Evolutionary conservation across 257 asterid species (phyloP).

Genomic region (Gardenia jasminoides): DNA sequence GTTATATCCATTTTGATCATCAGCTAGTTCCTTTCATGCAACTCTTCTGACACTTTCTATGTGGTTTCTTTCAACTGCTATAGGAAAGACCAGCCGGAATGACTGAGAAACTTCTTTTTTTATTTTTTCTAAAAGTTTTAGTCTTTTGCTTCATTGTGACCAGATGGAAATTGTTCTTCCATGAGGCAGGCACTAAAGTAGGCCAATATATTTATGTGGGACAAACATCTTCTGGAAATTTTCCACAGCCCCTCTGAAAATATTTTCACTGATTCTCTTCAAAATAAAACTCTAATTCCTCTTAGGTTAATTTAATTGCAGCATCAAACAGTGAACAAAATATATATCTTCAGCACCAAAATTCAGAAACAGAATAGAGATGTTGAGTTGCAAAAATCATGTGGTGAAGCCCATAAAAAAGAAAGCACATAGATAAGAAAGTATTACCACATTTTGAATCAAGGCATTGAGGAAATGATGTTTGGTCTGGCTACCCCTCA

Average conservation of each 20-base stretch:
- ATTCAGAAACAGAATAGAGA: neutral
- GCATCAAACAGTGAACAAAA: neutral
- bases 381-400: neutral
- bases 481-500: constrained; percentile 53
- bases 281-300: neutral
- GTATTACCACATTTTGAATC: constrained; percentile 69
- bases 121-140: too few relatives aligned
- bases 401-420: neutral
- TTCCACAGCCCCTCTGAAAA: neutral
- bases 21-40: too few relatives aligned
- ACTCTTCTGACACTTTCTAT: too few relatives aligned
- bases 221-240: neutral
- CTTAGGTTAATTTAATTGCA: neutral
- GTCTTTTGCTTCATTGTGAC: too few relatives aligned
- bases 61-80: too few relatives aligned
- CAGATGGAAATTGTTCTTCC: neutral
- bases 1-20: neutral
- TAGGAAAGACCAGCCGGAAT: too few relatives aligned
- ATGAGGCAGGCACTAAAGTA: neutral
- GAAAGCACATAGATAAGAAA: constrained; percentile 13
- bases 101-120: too few relatives aligned
- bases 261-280: neutral
- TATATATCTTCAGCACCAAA: neutral
- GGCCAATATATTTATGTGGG: neutral
- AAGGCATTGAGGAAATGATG: constrained; percentile 52